Base-by-base conservation (phyloP, 1,139 yeast species). In the Taphrina deformans region DNA sequence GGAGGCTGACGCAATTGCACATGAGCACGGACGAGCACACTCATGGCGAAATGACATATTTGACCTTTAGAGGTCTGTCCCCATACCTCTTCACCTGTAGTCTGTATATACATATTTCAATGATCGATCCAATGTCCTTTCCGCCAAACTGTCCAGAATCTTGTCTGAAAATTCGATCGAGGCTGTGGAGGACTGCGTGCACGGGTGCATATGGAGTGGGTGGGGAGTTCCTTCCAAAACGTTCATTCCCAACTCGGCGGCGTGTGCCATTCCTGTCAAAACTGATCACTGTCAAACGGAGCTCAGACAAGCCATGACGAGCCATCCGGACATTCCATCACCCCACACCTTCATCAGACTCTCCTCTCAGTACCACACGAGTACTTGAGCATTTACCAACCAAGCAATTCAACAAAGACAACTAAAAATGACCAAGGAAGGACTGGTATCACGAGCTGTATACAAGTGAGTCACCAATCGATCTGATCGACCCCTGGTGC, bases 21-120 rank as follows among this genome's bases (percentile, higher is more conserved):
- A 27, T 29, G 63, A 59, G 51, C 56, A 59, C 23, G 63, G 63
- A 12, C 53, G 63, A 10, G 48, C 56, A 24, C 48, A 59, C 41
- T 59, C 63, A 24, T 59, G 63, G 63, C 35, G 51, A 29, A 59
- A 59, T 18, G 63, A 59, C 29, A 59, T 59, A 16, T 59, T 59
- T 31, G 55, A 48, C 50, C 14, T 59, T 10, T 35, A 26, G 31
- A 18, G n/a, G n/a, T n/a, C n/a, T n/a, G n/a, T 9, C 24, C 10
- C 29, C 12, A 21, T 35, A 3, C 53, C 24, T 48, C 9, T 21
- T 48, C 35, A 48, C 14, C 1, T 48, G 10, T 27, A 16, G 10
- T 27, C 21, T 48, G 24, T 38, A 38, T 18, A 38, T 38, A 38
- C 6, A 38, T 18, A 9, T 44, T 12, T 24, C 26, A 24, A 2